These are phyloP conservation scores for Erysimum pusillum DNA, from an alignment of 441 rosid genomes.

Conservation along the genomic window DNA sequence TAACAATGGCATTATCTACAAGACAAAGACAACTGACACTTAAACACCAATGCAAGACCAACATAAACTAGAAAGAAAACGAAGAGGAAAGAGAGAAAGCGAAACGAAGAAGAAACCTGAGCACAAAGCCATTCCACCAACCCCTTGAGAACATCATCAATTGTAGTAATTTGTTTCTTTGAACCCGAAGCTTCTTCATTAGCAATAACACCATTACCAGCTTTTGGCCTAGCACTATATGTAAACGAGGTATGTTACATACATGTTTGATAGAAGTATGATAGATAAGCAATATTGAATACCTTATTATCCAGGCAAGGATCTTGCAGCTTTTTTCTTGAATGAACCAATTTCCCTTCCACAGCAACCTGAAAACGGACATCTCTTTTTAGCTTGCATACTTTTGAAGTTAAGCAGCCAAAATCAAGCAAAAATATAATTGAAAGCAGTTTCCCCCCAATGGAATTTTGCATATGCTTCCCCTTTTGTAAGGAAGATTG, in stretches of 20 bases:
- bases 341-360: conserved; percentile 93
- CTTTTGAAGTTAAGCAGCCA: not conserved
- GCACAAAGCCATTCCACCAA: conserved; percentile 95
- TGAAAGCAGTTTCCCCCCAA: not conserved
- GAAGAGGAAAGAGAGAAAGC: not conserved
- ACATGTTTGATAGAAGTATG: not conserved
- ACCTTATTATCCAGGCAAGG: conserved; percentile 87
- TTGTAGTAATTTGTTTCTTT: conserved; percentile 62
- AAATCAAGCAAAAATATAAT: not conserved
- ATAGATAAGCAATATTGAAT: conserved; percentile 39
- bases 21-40: not conserved
- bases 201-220: conserved; percentile 49
- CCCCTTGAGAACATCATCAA: conserved; percentile 86
- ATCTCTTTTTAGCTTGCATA: conserved; percentile 44
- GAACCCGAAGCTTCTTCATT: conserved; percentile 83
- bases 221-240: conserved; percentile 78
- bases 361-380: conserved; percentile 74
- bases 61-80: conserved; percentile 10
- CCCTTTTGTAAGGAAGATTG: not conserved
- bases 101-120: conserved; percentile 63
- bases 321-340: conserved; percentile 95
- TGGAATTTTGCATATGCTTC: conserved; percentile 3
- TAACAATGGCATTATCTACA: not conserved
- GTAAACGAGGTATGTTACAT: not conserved
- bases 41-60: conserved; percentile 7